Evolutionary conservation across 768 basidiomycete genomes (phyloP).

Genomic region (Xerocomus potaroensis): DNA sequence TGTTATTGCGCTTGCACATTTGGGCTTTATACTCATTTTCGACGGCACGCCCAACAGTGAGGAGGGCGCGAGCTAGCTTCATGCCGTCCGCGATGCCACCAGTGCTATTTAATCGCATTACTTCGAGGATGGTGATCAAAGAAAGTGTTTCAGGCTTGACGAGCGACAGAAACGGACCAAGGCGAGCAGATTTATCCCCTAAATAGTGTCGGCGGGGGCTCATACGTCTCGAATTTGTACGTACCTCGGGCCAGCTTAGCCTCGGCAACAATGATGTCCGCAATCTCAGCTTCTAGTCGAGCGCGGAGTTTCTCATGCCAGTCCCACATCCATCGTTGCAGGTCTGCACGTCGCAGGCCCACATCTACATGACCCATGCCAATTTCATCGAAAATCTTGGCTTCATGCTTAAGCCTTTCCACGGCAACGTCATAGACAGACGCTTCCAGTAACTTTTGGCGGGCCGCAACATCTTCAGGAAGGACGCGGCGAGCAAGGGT

Average conservation of each 20-base stretch:
- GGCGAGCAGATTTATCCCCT: conserved; percentile 19
- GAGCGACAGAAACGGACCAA: conserved; percentile 72
- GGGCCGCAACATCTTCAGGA: conserved; percentile 60
- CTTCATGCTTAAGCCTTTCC: conserved; percentile 62
- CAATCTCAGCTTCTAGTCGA: conserved; percentile 50
- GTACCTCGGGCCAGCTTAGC: conserved; percentile 19
- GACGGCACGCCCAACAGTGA: conserved; percentile 76
- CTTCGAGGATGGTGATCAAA: conserved; percentile 82
- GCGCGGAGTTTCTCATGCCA: conserved; percentile 67
- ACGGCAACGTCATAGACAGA: conserved; percentile 83
- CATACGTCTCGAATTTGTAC: not conserved
- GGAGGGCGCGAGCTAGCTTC: conserved; percentile 81
- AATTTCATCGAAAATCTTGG: conserved; percentile 51
- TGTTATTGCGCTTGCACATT: conserved; percentile 63
- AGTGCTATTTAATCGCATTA: conserved; percentile 75
- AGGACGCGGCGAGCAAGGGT: conserved; percentile 59
- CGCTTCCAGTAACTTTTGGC: conserved; percentile 80
- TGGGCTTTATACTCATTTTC: conserved; percentile 90
- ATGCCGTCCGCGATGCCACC: conserved; percentile 81
- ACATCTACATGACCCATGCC: conserved; percentile 47
- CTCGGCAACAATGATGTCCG: conserved; percentile 40
- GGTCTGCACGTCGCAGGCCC: conserved; percentile 42
- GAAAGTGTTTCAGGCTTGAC: conserved; percentile 77
- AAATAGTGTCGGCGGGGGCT: not conserved
- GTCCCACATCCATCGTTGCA: conserved; percentile 81